Percentiles rank a stretch among this genome's conserved stretches.
Conservation (phyloP, 768 basidiomycete species). For the Russula olivacea region DNA sequence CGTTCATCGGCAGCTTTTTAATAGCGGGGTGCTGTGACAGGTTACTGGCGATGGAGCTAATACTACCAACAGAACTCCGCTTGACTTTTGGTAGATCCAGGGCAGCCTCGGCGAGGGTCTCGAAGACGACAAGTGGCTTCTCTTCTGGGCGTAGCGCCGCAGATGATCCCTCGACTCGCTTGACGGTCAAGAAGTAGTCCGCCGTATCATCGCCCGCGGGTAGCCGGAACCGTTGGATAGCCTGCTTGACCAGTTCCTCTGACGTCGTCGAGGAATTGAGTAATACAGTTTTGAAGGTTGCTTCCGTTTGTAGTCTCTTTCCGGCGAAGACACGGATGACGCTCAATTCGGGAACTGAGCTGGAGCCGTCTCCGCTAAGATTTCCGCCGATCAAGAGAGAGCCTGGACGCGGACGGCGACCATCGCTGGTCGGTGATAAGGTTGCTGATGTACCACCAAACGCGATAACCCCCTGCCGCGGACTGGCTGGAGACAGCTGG, state of each 20-base stretch:
- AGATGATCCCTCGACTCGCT: constrained; percentile 84
- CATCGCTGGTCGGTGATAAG: constrained; percentile 41
- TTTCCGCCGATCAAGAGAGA: constrained; percentile 65
- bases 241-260: constrained; percentile 81
- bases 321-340: constrained; percentile 97
- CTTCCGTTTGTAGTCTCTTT: constrained; percentile 82
- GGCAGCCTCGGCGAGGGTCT: constrained; percentile 75
- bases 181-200: constrained; percentile 86
- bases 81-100: constrained; percentile 83
- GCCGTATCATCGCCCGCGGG: constrained; percentile 51
- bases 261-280: constrained; percentile 83
- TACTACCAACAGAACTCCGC: constrained; percentile 87
- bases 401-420: constrained; percentile 59
- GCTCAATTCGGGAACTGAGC: constrained; percentile 73
- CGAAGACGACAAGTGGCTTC: constrained; percentile 85
- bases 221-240: constrained; percentile 89
- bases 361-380: constrained; percentile 54
- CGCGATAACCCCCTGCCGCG: constrained; percentile 45
- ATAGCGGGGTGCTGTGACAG: constrained; percentile 95
- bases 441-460: constrained; percentile 37
- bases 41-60: constrained; percentile 89
- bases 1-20: constrained; percentile 90
- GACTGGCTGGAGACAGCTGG: constrained; percentile 69
- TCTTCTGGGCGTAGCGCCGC: constrained; percentile 67
- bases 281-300: constrained; percentile 96